Percentiles rank a stretch among this genome's conserved stretches.
phyloP scores from a whole-genome alignment of 768 basidiomycete genomes.

The Boletus fagicola region DNA sequence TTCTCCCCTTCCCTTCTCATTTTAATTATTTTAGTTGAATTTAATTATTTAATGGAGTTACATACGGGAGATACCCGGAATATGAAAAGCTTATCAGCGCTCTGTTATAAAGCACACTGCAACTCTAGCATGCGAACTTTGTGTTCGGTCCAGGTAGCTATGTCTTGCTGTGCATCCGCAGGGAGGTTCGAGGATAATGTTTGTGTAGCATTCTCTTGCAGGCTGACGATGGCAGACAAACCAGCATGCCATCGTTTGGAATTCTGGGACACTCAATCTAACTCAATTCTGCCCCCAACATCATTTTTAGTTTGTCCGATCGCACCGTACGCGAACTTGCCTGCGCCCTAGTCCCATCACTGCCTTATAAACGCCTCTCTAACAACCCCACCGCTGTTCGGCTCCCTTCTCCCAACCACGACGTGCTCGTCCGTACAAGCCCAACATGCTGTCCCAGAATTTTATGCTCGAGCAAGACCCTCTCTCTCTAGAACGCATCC shows the following conservation, averaged over 20 bases:
- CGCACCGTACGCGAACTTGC: background rate
- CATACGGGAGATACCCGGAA: too few species aligned
- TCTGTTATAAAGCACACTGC: too few species aligned
- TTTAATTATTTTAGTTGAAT: too few species aligned
- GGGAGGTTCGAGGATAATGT: background rate
- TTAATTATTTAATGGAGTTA: too few species aligned
- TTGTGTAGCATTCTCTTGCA: background rate
- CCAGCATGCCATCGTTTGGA: background rate
- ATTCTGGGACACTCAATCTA: too few species aligned
- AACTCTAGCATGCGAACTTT: too few species aligned
- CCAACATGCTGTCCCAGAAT: conserved; percentile 57
- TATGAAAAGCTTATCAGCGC: too few species aligned
- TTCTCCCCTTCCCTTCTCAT: too few species aligned
- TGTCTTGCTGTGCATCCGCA: background rate
- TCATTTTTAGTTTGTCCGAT: background rate
- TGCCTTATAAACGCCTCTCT: conserved; percentile 13
- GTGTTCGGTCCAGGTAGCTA: background rate
- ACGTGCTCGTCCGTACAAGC: conserved; percentile 3
- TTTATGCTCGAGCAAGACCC: conserved; percentile 72
- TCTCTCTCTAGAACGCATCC: conserved; percentile 83
- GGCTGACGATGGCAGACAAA: background rate
- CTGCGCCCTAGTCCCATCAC: background rate
- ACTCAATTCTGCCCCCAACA: background rate
- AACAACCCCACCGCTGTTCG: background rate
- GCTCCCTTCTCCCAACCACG: conserved; percentile 9